A percentile compares a stretch with the other conserved stretches of the same genome.
Evolutionary conservation across 2,329 filamentous ascomycete genomes (phyloP).

Genomic region (Chrysoporthe cubensis): DNA sequence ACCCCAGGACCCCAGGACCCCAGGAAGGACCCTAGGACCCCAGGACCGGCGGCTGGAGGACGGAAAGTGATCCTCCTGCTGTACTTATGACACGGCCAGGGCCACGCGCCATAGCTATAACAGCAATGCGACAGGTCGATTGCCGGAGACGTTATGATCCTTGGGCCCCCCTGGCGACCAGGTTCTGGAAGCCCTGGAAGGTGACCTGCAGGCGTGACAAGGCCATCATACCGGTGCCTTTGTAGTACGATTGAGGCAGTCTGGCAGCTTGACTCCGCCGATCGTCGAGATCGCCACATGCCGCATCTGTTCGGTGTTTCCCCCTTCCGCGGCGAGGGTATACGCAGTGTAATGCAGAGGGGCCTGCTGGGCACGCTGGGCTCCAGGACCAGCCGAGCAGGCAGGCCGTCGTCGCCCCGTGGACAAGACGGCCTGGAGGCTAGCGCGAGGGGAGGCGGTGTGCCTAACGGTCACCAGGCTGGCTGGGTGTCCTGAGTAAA

Average conservation of each 20-base stretch:
- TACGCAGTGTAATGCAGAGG: too few species aligned
- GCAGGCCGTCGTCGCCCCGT: too few species aligned
- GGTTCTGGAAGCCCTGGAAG: conserved; percentile 7
- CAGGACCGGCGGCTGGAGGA: conserved; percentile 2
- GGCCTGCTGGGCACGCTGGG: too few species aligned
- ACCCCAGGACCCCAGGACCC: too few species aligned
- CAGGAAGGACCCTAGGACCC: too few species aligned
- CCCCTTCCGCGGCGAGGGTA: not conserved
- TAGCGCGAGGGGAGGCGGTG: too few species aligned
- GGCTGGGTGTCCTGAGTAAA: too few species aligned
- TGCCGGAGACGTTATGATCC: not conserved
- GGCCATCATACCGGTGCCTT: not conserved
- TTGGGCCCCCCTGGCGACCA: not conserved
- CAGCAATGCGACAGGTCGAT: not conserved
- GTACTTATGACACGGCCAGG: not conserved
- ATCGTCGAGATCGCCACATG: not conserved
- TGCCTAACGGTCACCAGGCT: too few species aligned
- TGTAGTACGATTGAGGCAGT: not conserved
- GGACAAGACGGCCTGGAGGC: too few species aligned
- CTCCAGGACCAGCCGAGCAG: too few species aligned
- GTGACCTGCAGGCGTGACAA: not conserved
- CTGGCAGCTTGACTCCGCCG: not conserved
- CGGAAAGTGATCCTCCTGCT: not conserved
- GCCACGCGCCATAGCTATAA: not conserved
- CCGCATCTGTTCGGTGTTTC: not conserved